phyloP scores from a whole-genome alignment of 1,284 basidiomycete genomes.

The Rugosomyces carneus region DNA sequence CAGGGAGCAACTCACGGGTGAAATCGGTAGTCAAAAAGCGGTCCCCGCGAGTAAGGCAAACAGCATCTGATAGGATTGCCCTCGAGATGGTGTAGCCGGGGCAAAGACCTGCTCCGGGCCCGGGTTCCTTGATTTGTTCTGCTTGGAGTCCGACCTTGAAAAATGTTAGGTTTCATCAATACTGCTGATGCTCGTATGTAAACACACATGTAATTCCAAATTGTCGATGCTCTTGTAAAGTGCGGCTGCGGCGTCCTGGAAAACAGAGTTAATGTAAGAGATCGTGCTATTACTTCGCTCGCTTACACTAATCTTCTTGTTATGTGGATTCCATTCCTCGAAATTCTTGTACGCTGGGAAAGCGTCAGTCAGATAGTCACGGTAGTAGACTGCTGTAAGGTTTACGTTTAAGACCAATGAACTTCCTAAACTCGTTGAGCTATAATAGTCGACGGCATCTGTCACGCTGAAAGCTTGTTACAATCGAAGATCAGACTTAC shows the following conservation, averaged over 20 bases:
- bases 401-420: conserved; percentile 38
- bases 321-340: conserved; percentile 76
- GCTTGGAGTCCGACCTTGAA: conserved; percentile 65
- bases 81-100: conserved; percentile 86
- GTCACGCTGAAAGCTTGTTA: not conserved
- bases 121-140: conserved; percentile 65
- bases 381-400: not conserved
- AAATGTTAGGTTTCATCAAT: not conserved
- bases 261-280: not conserved
- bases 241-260: conserved; percentile 56
- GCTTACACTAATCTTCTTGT: conserved; percentile 55
- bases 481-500: conserved; percentile 29
- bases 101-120: conserved; percentile 75
- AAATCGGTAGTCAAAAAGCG: conserved; percentile 77
- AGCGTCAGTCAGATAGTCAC: not conserved
- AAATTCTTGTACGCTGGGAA: conserved; percentile 55
- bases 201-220: conserved; percentile 63
- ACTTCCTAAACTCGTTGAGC: conserved; percentile 49
- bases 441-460: conserved; percentile 14
- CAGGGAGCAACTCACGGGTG: conserved; percentile 42
- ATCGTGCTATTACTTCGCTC: not conserved
- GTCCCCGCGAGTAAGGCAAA: conserved; percentile 67
- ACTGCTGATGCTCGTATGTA: not conserved
- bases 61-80: conserved; percentile 80
- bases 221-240: conserved; percentile 75